A percentile compares a stretch with the other conserved stretches of the same genome.
Conservation (phyloP, 108 stramenopile genomes). For the Stephanodiscus triporus region DNA sequence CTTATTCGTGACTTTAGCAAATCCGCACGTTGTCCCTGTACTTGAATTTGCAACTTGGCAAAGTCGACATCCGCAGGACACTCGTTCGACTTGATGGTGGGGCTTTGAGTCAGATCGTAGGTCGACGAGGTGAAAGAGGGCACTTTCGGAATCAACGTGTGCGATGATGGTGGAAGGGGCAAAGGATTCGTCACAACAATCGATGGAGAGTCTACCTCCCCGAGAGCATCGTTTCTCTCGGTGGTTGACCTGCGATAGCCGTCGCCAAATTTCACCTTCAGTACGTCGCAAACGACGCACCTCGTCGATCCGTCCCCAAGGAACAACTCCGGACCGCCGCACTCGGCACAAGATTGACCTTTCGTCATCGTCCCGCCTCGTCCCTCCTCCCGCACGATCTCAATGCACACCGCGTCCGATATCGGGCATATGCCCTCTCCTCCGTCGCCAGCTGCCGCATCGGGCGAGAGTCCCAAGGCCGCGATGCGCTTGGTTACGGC, state of each 20-base stretch:
- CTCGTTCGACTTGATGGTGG: conserved; percentile 17
- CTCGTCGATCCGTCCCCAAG: conserved; percentile 4
- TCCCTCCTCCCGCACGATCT: conserved; percentile 21
- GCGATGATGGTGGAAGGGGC: background rate
- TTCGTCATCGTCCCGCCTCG: conserved; percentile 20
- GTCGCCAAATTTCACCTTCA: background rate
- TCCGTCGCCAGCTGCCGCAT: conserved; percentile 26
- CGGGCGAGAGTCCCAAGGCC: conserved; percentile 10
- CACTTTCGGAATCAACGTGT: background rate
- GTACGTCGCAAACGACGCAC: conserved; percentile 30
- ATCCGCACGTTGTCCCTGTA: conserved; percentile 28
- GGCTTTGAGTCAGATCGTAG: background rate
- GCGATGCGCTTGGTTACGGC: conserved; percentile 23
- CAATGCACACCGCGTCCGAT: conserved; percentile 33
- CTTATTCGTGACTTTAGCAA: conserved; percentile 18
- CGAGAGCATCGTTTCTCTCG: background rate
- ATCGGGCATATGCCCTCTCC: conserved; percentile 28
- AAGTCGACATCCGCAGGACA: conserved; percentile 5
- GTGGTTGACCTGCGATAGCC: background rate
- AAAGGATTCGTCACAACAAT: background rate
- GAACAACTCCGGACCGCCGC: conserved; percentile 18
- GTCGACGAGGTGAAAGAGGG: background rate
- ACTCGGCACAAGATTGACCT: conserved; percentile 15
- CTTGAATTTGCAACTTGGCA: conserved; percentile 21
- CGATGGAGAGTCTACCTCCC: background rate